Conservation (phyloP, 768 basidiomycete genomes). For the Pholiota conissans region DNA sequence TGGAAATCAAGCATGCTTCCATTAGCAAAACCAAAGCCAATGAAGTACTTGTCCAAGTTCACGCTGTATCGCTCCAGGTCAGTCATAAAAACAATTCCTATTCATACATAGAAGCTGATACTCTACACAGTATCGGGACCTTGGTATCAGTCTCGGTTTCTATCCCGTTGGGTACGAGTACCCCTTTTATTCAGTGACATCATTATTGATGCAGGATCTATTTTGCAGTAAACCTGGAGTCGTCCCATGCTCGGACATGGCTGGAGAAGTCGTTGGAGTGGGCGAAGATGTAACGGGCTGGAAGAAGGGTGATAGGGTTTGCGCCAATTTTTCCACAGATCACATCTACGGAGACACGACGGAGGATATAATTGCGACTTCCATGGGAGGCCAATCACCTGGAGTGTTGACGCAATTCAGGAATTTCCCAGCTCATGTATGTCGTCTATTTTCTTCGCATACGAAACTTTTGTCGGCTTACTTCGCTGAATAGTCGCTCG, state of each 20-base stretch:
- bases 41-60: conserved; percentile 56
- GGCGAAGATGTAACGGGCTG: conserved; percentile 44
- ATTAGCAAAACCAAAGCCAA: conserved; percentile 35
- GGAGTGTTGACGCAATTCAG: conserved; percentile 58
- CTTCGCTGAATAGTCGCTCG: conserved; percentile 36
- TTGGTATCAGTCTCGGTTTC: conserved; percentile 36
- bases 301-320: conserved; percentile 58
- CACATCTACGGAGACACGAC: conserved; percentile 46
- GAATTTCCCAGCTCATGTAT: conserved; percentile 34
- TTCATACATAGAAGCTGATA: background rate
- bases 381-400: conserved; percentile 46
- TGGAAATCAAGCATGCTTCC: conserved; percentile 24
- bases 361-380: conserved; percentile 30
- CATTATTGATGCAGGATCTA: background rate
- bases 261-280: conserved; percentile 55
- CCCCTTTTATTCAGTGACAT: background rate
- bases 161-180: conserved; percentile 37
- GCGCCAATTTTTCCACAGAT: conserved; percentile 49
- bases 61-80: conserved; percentile 58
- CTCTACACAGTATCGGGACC: conserved; percentile 46
- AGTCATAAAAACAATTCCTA: background rate
- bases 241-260: conserved; percentile 50
- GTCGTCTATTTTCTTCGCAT: conserved; percentile 27
- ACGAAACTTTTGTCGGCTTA: background rate
- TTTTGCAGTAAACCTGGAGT: conserved; percentile 14